Evolutionary conservation across 2,329 filamentous ascomycete species (phyloP).

Genomic region (Fusarium brachygibbosum): DNA sequence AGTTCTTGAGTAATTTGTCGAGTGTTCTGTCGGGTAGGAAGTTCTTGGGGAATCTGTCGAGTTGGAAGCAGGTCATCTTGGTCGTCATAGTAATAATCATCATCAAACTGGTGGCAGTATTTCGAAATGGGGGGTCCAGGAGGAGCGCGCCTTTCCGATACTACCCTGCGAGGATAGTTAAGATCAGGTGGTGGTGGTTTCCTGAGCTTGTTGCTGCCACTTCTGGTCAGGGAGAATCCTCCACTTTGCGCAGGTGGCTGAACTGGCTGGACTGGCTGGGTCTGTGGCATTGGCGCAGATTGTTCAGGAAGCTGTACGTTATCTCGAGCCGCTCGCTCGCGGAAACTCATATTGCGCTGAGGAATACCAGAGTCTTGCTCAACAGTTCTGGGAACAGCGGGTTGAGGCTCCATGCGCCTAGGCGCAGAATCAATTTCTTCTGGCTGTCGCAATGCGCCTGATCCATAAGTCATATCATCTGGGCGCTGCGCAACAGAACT

Average conservation of each 20-base stretch:
- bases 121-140: conserved; percentile 23
- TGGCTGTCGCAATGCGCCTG: conserved; percentile 42
- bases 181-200: conserved; percentile 69
- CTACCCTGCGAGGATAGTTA: conserved; percentile 59
- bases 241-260: conserved; percentile 51
- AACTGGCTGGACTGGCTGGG: conserved; percentile 49
- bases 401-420: conserved; percentile 40
- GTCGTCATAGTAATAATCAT: conserved; percentile 42
- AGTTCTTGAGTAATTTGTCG: conserved; percentile 34
- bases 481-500: conserved; percentile 41
- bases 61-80: conserved; percentile 29
- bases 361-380: conserved; percentile 55
- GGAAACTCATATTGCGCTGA: conserved; percentile 70
- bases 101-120: conserved; percentile 29
- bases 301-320: conserved; percentile 55
- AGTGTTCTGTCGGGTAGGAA: conserved; percentile 31
- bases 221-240: conserved; percentile 59
- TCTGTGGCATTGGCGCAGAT: conserved; percentile 45
- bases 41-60: conserved; percentile 32
- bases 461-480: conserved; percentile 41
- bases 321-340: conserved; percentile 67
- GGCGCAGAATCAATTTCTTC: conserved; percentile 31
- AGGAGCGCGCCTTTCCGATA: conserved; percentile 56
- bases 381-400: conserved; percentile 62
- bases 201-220: conserved; percentile 69